A percentile compares a stretch with the other conserved stretches of the same genome.
Conservation (phyloP, 208 protist genomes). For the Borovskyia barvae region DNA sequence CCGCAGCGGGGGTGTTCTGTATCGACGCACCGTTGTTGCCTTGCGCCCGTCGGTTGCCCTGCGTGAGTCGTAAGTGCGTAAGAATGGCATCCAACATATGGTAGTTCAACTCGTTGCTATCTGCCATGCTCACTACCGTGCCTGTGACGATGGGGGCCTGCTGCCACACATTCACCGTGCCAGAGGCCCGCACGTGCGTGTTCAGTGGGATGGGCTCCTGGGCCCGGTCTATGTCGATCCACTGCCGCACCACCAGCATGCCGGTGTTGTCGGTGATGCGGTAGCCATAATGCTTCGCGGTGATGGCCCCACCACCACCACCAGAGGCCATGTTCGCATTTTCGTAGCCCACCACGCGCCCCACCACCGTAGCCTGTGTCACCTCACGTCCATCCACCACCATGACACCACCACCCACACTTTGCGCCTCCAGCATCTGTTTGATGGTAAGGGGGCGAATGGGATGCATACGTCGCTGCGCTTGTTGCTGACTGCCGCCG, state of each 20-base stretch:
- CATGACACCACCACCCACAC: slow-evolving; percentile 82
- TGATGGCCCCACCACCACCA: slow-evolving; percentile 55
- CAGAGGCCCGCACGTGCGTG: slow-evolving; percentile 80
- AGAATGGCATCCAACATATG: slow-evolving; percentile 87
- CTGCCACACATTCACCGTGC: slow-evolving; percentile 89
- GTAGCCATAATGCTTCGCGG: slow-evolving; percentile 88
- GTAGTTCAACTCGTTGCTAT: slow-evolving; percentile 91
- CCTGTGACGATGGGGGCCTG: slow-evolving; percentile 77
- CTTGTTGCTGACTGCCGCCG: slow-evolving; percentile 41
- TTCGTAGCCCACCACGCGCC: slow-evolving; percentile 81
- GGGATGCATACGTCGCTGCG: slow-evolving; percentile 75
- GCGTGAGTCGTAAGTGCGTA: slow-evolving; percentile 82
- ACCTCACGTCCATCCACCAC: slow-evolving; percentile 87
- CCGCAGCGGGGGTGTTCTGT: slow-evolving; percentile 53
- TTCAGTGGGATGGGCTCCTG: slow-evolving; percentile 71
- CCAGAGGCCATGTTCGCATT: slow-evolving; percentile 45
- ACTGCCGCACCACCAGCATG: slow-evolving; percentile 78
- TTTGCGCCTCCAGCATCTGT: slow-evolving; percentile 80
- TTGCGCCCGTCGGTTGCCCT: slow-evolving; percentile 46
- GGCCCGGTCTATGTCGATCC: slow-evolving; percentile 62
- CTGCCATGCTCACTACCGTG: slow-evolving; percentile 73
- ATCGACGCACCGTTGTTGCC: slow-evolving; percentile 22
- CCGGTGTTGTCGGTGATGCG: slow-evolving; percentile 86
- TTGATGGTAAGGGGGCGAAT: slow-evolving; percentile 90
- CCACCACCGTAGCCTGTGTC: slow-evolving; percentile 83